Evolutionary conservation across 176 grass and related monocot genomes (phyloP).

Genomic region (Canna indica): DNA sequence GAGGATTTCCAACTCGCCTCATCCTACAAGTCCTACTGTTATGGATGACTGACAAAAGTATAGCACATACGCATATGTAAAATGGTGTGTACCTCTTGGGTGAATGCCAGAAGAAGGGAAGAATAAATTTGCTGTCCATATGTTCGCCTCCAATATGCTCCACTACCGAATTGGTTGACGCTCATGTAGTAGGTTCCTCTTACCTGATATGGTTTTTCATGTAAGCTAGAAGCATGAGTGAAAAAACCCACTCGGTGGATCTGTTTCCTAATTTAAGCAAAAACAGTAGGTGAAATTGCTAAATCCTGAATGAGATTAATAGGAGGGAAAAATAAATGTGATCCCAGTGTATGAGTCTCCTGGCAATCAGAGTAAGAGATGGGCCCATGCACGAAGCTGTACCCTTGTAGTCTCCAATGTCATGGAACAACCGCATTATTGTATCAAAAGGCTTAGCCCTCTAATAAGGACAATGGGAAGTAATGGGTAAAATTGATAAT

Average conservation of each 20-base stretch:
- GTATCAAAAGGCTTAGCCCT: too few species aligned
- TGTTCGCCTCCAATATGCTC: slow-evolving; percentile 69
- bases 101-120: slow-evolving; percentile 74
- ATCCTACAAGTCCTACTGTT: slow-evolving; percentile 33
- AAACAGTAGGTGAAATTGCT: not conserved
- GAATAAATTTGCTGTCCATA: slow-evolving; percentile 78
- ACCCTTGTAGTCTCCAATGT: too few species aligned
- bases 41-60: slow-evolving; percentile 4
- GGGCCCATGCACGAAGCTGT: too few species aligned
- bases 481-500: too few species aligned
- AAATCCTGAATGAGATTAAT: not conserved
- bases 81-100: slow-evolving; percentile 50
- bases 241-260: not conserved
- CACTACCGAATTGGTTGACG: slow-evolving; percentile 53
- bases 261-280: not conserved
- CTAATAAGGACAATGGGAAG: too few species aligned
- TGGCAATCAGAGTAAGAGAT: too few species aligned
- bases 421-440: too few species aligned
- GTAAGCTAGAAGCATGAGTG: not conserved
- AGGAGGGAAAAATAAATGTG: too few species aligned
- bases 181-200: slow-evolving; percentile 71
- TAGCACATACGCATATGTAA: not conserved
- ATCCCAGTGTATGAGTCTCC: too few species aligned
- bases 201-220: slow-evolving; percentile 19
- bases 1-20: slow-evolving; percentile 53